Base-by-base conservation (phyloP, 1,284 basidiomycete genomes). In the Ceratobasidium sp. region DNA sequence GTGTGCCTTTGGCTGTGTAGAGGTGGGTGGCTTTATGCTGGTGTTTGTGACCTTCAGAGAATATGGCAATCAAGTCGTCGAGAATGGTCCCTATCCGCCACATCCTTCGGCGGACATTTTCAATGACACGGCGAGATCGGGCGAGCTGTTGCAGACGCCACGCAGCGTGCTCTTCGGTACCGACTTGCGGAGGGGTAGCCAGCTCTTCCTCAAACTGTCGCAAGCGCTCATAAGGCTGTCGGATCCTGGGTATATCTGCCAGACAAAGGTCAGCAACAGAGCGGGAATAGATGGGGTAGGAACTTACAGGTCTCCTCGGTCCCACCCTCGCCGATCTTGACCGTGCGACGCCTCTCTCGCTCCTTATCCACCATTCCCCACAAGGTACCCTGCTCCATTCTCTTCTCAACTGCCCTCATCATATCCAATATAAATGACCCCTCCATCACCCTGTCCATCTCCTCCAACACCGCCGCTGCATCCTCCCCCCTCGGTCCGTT, bases 371-470 rank as follows among this genome's bases (percentile, higher is more conserved):
- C 64, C 46, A 36, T 18, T 16, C 21, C n/a, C 64, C 64, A 54
- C n/a, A 36, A 51, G 16, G 28, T 46, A 23, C 51, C 64, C n/a
- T 28, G 36, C 21, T 54, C 51, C 16, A 67, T 21, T 28, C 64
- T 33, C 11, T 5, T 23, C 23, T 67, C 49, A 12, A 42, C 30
- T 18, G n/a, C 36, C 51, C 25, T 67, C 51, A 49, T 67, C 33
- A 67, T 40, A 8, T 67, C 64, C 6, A 54, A 18, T 23, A 67
- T 42, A n/a, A 36, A 3, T 38, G 51, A 67, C 18, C 64, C 36
- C 9, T 46, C 53, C 21, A 28, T 21, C 2, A 21, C 36, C 38
- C 38, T 33, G 21, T 67, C 64, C 33, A 56, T n/a, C 23, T 67
- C 64, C 11, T 44, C 51, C 11, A 56, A 9, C 9, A 67, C n/a